Evolutionary conservation across 192 early-diverging fungal genomes (phyloP).

Genomic region (Backusella parvicylindrica): DNA sequence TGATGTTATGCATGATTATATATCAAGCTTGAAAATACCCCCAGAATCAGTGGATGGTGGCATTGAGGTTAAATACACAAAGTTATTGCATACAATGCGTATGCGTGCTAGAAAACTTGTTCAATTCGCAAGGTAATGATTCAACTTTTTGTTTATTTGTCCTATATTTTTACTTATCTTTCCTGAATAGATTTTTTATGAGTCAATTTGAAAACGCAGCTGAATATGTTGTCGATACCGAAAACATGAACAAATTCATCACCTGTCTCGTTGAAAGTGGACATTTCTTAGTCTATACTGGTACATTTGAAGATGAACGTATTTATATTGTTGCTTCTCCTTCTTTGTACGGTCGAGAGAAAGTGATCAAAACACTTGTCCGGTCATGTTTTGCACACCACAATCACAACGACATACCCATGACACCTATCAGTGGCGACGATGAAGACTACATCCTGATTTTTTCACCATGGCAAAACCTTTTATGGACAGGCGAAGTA

Average conservation of each 20-base stretch:
- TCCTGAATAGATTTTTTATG: constrained; percentile 40
- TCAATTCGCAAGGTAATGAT: constrained; percentile 53
- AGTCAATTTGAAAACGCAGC: constrained; percentile 65
- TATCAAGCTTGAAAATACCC: constrained; percentile 35
- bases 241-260: constrained; percentile 52
- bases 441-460: constrained; percentile 56
- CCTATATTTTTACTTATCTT: background rate
- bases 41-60: constrained; percentile 32
- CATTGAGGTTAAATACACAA: constrained; percentile 53
- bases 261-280: constrained; percentile 60
- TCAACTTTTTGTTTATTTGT: background rate
- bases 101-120: constrained; percentile 62
- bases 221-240: constrained; percentile 68
- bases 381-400: constrained; percentile 26
- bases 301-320: constrained; percentile 64
- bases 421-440: background rate
- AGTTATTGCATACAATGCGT: constrained; percentile 61
- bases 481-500: constrained; percentile 53
- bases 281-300: constrained; percentile 72
- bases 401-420: background rate
- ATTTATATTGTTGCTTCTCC: constrained; percentile 75
- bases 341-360: constrained; percentile 14
- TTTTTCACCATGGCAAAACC: constrained; percentile 55
- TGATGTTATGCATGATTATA: constrained; percentile 48
- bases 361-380: constrained; percentile 20